Conservation (phyloP, 305 asterid species). For the Fraxinus dipetala region DNA sequence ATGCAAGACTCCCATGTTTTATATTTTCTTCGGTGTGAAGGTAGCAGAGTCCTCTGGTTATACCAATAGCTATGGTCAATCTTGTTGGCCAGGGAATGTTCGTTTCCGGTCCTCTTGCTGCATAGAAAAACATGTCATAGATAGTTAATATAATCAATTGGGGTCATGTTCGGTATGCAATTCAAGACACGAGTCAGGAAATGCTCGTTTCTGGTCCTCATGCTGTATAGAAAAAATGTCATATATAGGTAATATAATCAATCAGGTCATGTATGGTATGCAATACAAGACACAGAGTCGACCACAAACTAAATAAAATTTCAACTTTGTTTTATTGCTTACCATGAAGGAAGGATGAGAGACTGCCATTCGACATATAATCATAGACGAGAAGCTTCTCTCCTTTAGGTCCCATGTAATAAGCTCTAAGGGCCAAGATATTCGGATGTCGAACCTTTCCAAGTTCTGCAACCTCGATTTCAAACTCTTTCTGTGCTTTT, state of each 20-base stretch:
- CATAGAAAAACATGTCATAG: constrained; percentile 2
- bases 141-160: background rate
- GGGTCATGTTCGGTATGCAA: background rate
- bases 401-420: constrained; percentile 57
- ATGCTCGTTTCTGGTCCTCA: constrained; percentile 79
- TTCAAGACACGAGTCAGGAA: constrained; percentile 30
- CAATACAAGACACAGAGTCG: background rate
- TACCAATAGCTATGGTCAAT: constrained; percentile 61
- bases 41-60: constrained; percentile 61
- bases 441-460: constrained; percentile 44
- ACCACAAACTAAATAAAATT: background rate
- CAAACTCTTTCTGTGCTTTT: constrained; percentile 46
- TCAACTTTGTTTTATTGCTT: background rate
- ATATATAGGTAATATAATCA: background rate
- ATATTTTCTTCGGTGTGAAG: constrained; percentile 59
- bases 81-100: constrained; percentile 70
- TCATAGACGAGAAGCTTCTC: constrained; percentile 59
- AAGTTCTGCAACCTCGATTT: constrained; percentile 42
- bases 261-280: background rate
- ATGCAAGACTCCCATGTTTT: constrained; percentile 61
- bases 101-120: constrained; percentile 92
- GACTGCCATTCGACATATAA: constrained; percentile 42
- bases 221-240: constrained; percentile 42
- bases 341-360: constrained; percentile 55
- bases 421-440: constrained; percentile 50